phyloP scores from a whole-genome alignment of 2,329 filamentous ascomycete genomes.

The Parastagonospora nodorum region DNA sequence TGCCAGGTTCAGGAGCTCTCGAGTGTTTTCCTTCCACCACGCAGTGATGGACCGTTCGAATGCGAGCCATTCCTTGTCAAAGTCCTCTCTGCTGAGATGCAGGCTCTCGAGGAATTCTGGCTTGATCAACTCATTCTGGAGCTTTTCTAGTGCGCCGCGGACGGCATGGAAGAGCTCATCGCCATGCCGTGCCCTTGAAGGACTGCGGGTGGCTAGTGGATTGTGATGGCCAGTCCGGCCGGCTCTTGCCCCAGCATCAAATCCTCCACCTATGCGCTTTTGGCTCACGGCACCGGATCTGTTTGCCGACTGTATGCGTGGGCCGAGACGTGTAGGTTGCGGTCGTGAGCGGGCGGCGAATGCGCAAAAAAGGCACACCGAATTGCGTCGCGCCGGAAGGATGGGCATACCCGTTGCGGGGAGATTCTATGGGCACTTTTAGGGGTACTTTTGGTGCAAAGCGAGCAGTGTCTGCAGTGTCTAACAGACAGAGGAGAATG shows the following conservation, averaged over 20 bases:
- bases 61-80: slow-evolving; percentile 32
- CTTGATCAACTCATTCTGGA: slow-evolving; percentile 19
- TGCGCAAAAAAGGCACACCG: slow-evolving; percentile 50
- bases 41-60: slow-evolving; percentile 28
- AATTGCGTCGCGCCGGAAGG: slow-evolving; percentile 30
- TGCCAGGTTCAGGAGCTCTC: slow-evolving; percentile 21
- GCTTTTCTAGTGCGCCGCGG: slow-evolving; percentile 13
- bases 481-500: background rate
- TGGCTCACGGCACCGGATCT: slow-evolving; percentile 1
- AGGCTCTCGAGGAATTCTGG: slow-evolving; percentile 32
- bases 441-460: too few species aligned
- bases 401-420: slow-evolving; percentile 30
- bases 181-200: background rate
- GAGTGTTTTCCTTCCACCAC: slow-evolving; percentile 26
- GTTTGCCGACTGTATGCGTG: slow-evolving; percentile 12
- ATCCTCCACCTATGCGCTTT: background rate
- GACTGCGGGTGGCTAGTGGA: background rate
- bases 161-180: slow-evolving; percentile 3
- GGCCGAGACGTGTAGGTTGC: slow-evolving; percentile 33
- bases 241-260: background rate
- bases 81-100: slow-evolving; percentile 26
- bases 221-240: background rate
- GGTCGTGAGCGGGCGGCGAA: slow-evolving; percentile 33
- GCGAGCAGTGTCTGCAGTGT: too few species aligned
- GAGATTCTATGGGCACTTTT: background rate